Evolutionary conservation across 805 yeast genomes (phyloP), one percentile per base, ranked within the genome.

Genomic region (Kluyveromyces aestuarii): DNA sequence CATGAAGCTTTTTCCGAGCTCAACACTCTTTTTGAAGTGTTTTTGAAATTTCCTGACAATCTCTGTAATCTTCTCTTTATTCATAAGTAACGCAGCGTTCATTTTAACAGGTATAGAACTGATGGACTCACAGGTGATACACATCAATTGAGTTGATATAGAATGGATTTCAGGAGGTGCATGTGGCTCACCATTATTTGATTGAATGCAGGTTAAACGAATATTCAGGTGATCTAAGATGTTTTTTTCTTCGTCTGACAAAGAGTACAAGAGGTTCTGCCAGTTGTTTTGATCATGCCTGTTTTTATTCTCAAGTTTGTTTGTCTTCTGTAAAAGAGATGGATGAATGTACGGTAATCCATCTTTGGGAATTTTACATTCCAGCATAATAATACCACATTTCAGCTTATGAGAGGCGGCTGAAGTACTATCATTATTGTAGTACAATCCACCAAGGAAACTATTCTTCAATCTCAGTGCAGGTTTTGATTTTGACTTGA

Each of bases 61-160:
- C 14, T 50, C 47, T 2, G 52, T 47, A 35, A 66, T 40, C 40
- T 56, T 60, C 1, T 56, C 55, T 17, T 56, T 46, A 40, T 60
- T 56, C 37, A 59, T 38, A 18, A 70, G 52, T 27, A 67, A 46
- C 44, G 63, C 67, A 0, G 67, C 52, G 17, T 70, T 66, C n/a
- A 74, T 50, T 46, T 67, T 67, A 16, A 74, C 57, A 16, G 79
- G 78, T 40, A 74, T 71, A 1, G 73, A 63, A 21, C 60, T 54
- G 8, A 57, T 62, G 0, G 74, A 69, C 40, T 52, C 63, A 6
- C 59, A 59, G 30, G 70, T 69, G 10, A 69, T 57, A n/a, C 61
- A 66, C 6, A 69, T 37, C 21, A 71, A 53, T 25, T 61, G 64
- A 1, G 68, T 60, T 0, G 62, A 50, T 1, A 69, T 55, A 8